These are phyloP conservation scores for Phytopythium mirpurense DNA, from an alignment of 352 stramenopile genomes.

Conservation along the genomic window DNA sequence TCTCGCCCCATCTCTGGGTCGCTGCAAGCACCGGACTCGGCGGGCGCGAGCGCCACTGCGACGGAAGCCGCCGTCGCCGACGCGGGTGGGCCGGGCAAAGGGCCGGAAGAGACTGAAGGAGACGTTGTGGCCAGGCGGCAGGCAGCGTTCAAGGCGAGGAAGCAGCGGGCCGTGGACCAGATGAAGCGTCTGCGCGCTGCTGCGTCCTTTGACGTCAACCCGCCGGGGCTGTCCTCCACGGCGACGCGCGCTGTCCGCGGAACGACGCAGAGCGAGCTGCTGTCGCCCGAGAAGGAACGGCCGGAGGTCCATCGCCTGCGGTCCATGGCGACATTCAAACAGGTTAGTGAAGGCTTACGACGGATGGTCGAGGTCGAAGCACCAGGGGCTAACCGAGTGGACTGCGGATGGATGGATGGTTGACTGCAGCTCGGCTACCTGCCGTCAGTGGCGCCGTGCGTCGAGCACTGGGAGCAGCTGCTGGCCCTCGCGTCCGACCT, in stretches of 20 bases:
- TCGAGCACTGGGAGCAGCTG: constrained; percentile 57
- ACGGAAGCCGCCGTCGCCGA: not conserved
- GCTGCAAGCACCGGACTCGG: not conserved
- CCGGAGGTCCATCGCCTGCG: constrained; percentile 50
- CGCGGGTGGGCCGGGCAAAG: not conserved
- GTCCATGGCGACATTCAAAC: constrained; percentile 54
- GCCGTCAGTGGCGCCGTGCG: constrained; percentile 35
- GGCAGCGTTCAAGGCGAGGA: constrained; percentile 11
- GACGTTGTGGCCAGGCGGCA: not conserved
- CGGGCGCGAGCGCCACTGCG: too few species aligned
- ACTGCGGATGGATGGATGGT: not conserved
- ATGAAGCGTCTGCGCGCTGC: constrained; percentile 20
- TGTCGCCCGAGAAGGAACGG: constrained; percentile 39
- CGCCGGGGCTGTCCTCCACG: not conserved
- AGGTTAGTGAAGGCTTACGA: constrained; percentile 30
- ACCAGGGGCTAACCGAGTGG: not conserved
- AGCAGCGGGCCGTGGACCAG: constrained; percentile 14
- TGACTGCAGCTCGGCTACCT: constrained; percentile 45
- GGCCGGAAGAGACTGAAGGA: not conserved
- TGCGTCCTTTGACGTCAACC: not conserved
- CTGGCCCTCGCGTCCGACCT: constrained; percentile 34
- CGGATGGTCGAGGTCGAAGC: not conserved
- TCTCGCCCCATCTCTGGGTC: not conserved
- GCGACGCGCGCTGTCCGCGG: constrained; percentile 4
- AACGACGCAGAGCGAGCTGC: constrained; percentile 26